A percentile compares a stretch with the other conserved stretches of the same genome.
These are phyloP conservation scores for Fusarium sp. DNA, from an alignment of 2,329 filamentous ascomycete species.

Conservation along the genomic window DNA sequence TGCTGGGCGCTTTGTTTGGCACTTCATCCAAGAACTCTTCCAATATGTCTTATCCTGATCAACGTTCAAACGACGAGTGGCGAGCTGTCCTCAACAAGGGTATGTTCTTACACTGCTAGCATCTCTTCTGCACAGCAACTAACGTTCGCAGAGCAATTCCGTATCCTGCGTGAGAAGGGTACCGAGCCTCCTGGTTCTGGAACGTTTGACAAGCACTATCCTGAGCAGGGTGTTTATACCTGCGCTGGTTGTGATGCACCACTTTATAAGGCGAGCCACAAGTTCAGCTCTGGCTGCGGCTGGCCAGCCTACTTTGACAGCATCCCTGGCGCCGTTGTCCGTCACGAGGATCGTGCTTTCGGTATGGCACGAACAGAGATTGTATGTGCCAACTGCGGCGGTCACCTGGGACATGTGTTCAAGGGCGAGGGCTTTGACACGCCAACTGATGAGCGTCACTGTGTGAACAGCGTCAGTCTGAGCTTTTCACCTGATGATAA, in stretches of 20 bases:
- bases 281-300: slow-evolving; percentile 95
- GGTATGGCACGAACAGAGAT: slow-evolving; percentile 94
- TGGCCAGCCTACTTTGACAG: slow-evolving; percentile 99
- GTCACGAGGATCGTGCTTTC: slow-evolving; percentile 78
- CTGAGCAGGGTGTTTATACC: slow-evolving; percentile 79
- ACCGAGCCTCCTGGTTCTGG: slow-evolving; percentile 85
- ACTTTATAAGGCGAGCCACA: slow-evolving; percentile 91
- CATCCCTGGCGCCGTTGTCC: slow-evolving; percentile 86
- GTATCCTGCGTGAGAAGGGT: slow-evolving; percentile 88
- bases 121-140: background rate
- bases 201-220: slow-evolving; percentile 87
- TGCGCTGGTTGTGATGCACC: slow-evolving; percentile 89
- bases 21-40: slow-evolving; percentile 62
- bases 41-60: slow-evolving; percentile 79
- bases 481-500: slow-evolving; percentile 78
- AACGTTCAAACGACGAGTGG: slow-evolving; percentile 88
- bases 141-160: slow-evolving; percentile 83
- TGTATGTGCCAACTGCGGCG: slow-evolving; percentile 92
- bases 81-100: slow-evolving; percentile 77
- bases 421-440: slow-evolving; percentile 87
- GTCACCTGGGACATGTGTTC: slow-evolving; percentile 93
- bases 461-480: slow-evolving; percentile 92
- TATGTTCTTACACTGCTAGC: slow-evolving; percentile 39
- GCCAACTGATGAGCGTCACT: slow-evolving; percentile 95
- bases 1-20: slow-evolving; percentile 79